Conservation (phyloP, 2,329 filamentous ascomycete genomes). For the Xylaria sp. region DNA sequence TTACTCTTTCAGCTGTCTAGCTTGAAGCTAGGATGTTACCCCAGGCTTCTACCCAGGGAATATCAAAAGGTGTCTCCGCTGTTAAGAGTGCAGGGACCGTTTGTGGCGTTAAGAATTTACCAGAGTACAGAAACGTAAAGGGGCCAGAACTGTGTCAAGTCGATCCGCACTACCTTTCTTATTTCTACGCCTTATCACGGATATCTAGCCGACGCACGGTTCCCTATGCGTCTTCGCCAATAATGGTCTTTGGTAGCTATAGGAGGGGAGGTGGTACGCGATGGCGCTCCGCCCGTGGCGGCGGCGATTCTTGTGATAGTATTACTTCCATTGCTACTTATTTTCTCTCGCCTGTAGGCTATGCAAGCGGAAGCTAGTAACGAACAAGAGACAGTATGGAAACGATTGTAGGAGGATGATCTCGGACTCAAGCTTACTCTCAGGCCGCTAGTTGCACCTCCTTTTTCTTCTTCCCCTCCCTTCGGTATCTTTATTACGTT, state of each 20-base stretch:
- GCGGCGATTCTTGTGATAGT: neutral
- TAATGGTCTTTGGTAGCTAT: neutral
- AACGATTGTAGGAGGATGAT: neutral
- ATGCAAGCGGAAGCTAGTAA: neutral
- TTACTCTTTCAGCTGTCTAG: too few relatives aligned
- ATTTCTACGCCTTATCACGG: neutral
- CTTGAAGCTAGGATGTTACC: neutral
- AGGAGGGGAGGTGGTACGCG: neutral
- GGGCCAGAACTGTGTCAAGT: neutral
- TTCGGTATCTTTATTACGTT: neutral
- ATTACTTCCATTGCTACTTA: neutral
- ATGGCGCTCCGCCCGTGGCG: neutral
- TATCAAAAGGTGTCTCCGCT: neutral
- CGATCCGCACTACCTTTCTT: neutral
- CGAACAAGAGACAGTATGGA: neutral
- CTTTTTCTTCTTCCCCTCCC: neutral
- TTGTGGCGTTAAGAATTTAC: constrained; percentile 2
- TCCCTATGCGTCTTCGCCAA: neutral
- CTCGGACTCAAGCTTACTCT: neutral
- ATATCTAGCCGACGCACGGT: neutral
- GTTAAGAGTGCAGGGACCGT: neutral
- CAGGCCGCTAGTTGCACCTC: neutral
- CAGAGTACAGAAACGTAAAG: neutral
- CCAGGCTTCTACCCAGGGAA: neutral
- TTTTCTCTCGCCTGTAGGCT: neutral